phyloP scores from a whole-genome alignment of 352 stramenopile genomes.

The Nothophytophthora sp. region DNA sequence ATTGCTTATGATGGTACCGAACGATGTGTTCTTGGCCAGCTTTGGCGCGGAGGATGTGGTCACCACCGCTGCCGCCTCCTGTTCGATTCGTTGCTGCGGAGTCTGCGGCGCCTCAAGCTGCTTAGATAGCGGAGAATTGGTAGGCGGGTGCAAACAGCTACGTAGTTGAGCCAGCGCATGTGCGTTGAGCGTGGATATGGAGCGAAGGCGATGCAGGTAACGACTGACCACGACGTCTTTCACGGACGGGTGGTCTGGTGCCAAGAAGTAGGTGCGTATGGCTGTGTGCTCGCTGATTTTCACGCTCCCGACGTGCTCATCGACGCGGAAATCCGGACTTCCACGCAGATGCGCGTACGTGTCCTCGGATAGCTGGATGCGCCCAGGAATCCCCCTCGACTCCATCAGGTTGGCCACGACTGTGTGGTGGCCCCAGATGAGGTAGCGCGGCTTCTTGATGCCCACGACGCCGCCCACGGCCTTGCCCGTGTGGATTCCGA shows the following conservation, averaged over 20 bases:
- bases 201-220: constrained; percentile 43
- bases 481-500: constrained; percentile 84
- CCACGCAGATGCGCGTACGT: constrained; percentile 53
- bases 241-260: constrained; percentile 41
- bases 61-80: not conserved
- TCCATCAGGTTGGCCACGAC: constrained; percentile 85
- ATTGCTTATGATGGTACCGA: constrained; percentile 45
- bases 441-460: constrained; percentile 84
- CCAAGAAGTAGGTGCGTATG: constrained; percentile 55
- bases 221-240: constrained; percentile 51
- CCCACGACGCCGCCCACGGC: constrained; percentile 83
- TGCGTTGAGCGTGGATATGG: constrained; percentile 28
- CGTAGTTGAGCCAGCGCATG: constrained; percentile 51
- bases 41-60: not conserved
- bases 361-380: constrained; percentile 66
- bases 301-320: constrained; percentile 45
- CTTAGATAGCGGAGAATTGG: constrained; percentile 54
- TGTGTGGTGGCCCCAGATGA: constrained; percentile 83
- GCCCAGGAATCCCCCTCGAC: constrained; percentile 49
- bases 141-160: constrained; percentile 50
- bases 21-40: constrained; percentile 13
- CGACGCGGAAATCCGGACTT: constrained; percentile 55
- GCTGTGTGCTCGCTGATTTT: constrained; percentile 60
- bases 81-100: no score
- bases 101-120: constrained; percentile 41